These are phyloP conservation scores for Lomentospora prolificans DNA, from an alignment of 2,329 filamentous ascomycete genomes.

Conservation along the genomic window DNA sequence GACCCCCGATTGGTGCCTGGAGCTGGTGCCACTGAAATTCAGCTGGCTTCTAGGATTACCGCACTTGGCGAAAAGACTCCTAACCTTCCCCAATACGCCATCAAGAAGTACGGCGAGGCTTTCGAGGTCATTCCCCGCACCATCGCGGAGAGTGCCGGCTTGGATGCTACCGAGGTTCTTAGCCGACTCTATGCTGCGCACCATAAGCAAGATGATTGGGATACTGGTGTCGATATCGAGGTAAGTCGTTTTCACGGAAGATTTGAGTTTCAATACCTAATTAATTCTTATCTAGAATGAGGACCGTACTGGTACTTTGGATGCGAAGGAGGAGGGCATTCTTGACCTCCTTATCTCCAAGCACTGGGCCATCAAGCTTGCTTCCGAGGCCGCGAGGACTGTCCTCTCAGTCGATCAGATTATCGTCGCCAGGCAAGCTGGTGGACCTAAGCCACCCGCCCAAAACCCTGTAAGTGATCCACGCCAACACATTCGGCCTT, in stretches of 20 bases:
- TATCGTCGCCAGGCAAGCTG: slow-evolving; percentile 94
- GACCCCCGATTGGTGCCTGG: slow-evolving; percentile 87
- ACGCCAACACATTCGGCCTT: slow-evolving; percentile 18
- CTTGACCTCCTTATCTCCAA: slow-evolving; percentile 87
- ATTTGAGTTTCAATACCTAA: too few relatives aligned
- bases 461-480: slow-evolving; percentile 66
- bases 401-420: slow-evolving; percentile 97
- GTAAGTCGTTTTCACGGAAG: slow-evolving; percentile 30
- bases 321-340: slow-evolving; percentile 81
- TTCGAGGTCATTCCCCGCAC: slow-evolving; percentile 95
- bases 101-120: slow-evolving; percentile 93
- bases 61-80: slow-evolving; percentile 86
- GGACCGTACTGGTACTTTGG: slow-evolving; percentile 68
- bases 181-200: slow-evolving; percentile 90
- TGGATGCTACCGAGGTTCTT: slow-evolving; percentile 94
- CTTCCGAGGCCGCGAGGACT: slow-evolving; percentile 87
- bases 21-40: slow-evolving; percentile 87
- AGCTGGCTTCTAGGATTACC: slow-evolving; percentile 86
- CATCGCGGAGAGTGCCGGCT: slow-evolving; percentile 85
- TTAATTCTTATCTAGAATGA: slow-evolving; percentile 64
- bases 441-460: slow-evolving; percentile 91
- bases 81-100: slow-evolving; percentile 88
- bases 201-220: slow-evolving; percentile 78
- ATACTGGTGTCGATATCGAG: slow-evolving; percentile 89
- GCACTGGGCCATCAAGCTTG: slow-evolving; percentile 94